Percentiles rank a stretch among this genome's conserved stretches.
These are phyloP conservation scores for Colletotrichum sp. DNA, from an alignment of 2,329 filamentous ascomycete genomes.

Conservation along the genomic window DNA sequence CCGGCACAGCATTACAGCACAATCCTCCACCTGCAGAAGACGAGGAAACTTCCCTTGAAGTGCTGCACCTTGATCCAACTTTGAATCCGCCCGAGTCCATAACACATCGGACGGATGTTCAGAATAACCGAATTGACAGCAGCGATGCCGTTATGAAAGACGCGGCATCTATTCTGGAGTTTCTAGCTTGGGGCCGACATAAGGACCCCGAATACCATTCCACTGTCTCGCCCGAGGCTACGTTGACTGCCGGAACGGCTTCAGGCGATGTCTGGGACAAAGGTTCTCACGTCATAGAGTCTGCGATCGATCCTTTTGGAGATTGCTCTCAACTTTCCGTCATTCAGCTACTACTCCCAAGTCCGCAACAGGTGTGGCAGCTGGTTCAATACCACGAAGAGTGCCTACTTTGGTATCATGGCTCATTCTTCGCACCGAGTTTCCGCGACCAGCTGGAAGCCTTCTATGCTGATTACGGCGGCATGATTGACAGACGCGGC, in stretches of 20 bases:
- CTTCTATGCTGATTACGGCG: not conserved
- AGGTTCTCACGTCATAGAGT: not conserved
- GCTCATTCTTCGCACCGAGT: not conserved
- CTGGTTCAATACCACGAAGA: not conserved
- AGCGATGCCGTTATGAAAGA: constrained; percentile 37
- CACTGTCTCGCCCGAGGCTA: not conserved
- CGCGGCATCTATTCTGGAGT: constrained; percentile 52
- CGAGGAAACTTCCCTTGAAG: not conserved
- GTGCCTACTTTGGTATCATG: not conserved
- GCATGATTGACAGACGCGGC: not conserved
- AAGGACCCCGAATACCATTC: constrained; percentile 38
- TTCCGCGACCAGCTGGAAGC: not conserved
- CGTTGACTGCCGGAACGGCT: not conserved
- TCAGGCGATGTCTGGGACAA: not conserved
- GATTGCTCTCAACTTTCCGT: not conserved
- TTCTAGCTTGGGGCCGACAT: constrained; percentile 51
- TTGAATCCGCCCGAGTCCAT: not conserved
- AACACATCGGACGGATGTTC: not conserved
- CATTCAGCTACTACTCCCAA: not conserved
- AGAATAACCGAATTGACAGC: not conserved
- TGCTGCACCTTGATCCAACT: not conserved
- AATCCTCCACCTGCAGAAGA: not conserved
- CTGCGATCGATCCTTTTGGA: not conserved
- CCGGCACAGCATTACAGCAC: not conserved
- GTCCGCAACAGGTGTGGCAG: not conserved